These are phyloP conservation scores for Cyclotella baltica DNA, from an alignment of 108 stramenopile genomes.

Conservation along the genomic window DNA sequence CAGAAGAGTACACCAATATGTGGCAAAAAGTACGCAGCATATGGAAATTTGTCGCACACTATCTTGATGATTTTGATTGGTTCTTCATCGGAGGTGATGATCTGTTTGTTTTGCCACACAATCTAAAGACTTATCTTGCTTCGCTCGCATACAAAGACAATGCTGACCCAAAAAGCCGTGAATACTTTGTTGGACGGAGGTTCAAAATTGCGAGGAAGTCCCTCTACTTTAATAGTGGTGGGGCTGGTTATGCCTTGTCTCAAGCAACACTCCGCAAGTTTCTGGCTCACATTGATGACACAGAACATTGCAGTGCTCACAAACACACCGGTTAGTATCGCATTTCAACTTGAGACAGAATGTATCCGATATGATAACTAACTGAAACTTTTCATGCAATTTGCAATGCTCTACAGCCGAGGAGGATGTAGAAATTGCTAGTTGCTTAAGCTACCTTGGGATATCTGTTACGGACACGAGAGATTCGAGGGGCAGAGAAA, in stretches of 20 bases:
- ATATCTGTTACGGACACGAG: conserved; percentile 70
- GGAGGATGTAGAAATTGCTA: conserved; percentile 75
- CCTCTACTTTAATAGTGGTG: conserved; percentile 80
- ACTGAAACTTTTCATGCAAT: neutral
- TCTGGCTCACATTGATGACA: too few species aligned
- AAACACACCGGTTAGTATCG: too few species aligned
- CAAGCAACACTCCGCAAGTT: too few species aligned
- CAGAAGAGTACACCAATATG: conserved; percentile 79
- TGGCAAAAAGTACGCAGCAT: conserved; percentile 79
- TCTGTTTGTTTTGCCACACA: conserved; percentile 87
- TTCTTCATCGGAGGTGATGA: conserved; percentile 94
- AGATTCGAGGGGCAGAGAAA: conserved; percentile 69
- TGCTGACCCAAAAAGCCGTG: conserved; percentile 40
- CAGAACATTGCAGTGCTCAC: too few species aligned
- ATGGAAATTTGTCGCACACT: conserved; percentile 88
- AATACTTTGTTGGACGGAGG: conserved; percentile 77
- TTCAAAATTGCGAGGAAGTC: conserved; percentile 52
- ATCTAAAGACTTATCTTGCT: conserved; percentile 74
- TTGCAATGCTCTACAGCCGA: conserved; percentile 6
- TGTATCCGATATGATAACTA: neutral
- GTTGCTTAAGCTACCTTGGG: conserved; percentile 49
- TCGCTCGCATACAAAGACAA: conserved; percentile 37
- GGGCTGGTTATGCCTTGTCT: too few species aligned
- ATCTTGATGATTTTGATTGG: conserved; percentile 86
- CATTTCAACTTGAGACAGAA: too few species aligned